phyloP scores from a whole-genome alignment of 2,329 filamentous ascomycete genomes.

The Tympanopsis confertula region DNA sequence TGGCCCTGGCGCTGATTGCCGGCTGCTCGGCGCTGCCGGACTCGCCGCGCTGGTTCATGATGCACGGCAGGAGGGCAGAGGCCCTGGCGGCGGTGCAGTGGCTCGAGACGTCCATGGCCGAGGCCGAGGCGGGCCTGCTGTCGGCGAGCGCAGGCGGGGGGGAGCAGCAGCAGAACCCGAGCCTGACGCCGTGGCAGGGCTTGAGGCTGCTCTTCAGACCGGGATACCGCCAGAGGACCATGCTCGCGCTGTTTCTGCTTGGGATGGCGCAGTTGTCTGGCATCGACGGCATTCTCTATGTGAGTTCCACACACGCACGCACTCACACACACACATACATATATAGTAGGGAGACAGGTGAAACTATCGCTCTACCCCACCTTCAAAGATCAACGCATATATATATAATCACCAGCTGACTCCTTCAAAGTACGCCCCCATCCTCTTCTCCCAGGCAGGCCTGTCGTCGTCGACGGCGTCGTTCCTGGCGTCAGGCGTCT shows the following conservation, averaged over 20 bases:
- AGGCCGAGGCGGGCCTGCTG: slow-evolving; percentile 34
- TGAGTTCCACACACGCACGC: slow-evolving; percentile 14
- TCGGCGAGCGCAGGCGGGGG: slow-evolving; percentile 8
- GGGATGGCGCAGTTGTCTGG: slow-evolving; percentile 48
- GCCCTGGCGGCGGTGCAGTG: slow-evolving; percentile 27
- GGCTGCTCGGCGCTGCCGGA: slow-evolving; percentile 32
- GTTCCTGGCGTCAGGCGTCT: slow-evolving; percentile 50
- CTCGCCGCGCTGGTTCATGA: slow-evolving; percentile 45
- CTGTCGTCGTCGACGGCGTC: slow-evolving; percentile 37
- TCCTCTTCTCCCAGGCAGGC: slow-evolving; percentile 47
- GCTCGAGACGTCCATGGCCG: slow-evolving; percentile 28
- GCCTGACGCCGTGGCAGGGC: slow-evolving; percentile 17
- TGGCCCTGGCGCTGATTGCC: slow-evolving; percentile 25
- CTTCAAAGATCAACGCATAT: background rate
- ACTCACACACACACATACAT: background rate
- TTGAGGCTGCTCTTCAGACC: slow-evolving; percentile 19
- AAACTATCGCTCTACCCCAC: background rate
- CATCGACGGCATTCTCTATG: slow-evolving; percentile 51
- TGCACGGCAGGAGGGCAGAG: slow-evolving; percentile 30
- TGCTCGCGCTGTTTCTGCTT: slow-evolving; percentile 42
- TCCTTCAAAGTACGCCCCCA: slow-evolving; percentile 38
- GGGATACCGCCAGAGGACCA: slow-evolving; percentile 31
- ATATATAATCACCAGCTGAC: background rate
- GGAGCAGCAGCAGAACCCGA: slow-evolving; percentile 12
- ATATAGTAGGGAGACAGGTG: background rate